Evolutionary conservation across 2,329 filamentous ascomycete species (phyloP).

Genomic region (Acarospora socialis): DNA sequence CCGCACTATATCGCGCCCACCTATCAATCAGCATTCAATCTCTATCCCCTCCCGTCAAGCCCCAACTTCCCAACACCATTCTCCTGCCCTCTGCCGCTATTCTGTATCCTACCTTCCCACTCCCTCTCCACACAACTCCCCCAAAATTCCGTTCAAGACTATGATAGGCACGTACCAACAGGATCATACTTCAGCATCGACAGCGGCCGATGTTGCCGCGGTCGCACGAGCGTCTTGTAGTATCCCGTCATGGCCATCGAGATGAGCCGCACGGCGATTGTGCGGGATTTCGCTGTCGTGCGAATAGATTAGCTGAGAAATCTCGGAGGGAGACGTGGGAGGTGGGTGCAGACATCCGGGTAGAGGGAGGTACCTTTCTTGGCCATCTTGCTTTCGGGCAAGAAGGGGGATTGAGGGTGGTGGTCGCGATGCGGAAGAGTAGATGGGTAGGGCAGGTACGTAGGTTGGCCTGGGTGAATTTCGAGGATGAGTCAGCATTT

Average conservation of each 20-base stretch:
- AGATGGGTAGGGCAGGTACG: too few relatives aligned
- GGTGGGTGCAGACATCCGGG: too few relatives aligned
- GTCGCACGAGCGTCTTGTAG: conserved; percentile 82
- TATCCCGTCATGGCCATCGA: conserved; percentile 99
- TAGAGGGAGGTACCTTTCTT: too few relatives aligned
- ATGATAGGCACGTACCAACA: conserved; percentile 71
- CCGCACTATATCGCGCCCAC: conserved; percentile 47
- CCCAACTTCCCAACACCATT: not conserved
- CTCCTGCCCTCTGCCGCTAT: not conserved
- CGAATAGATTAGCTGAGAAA: too few relatives aligned
- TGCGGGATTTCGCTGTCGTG: conserved; percentile 85
- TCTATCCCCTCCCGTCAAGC: not conserved
- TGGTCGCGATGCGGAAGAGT: too few relatives aligned
- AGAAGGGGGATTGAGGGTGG: too few relatives aligned
- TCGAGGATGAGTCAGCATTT: too few relatives aligned
- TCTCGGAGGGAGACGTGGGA: too few relatives aligned
- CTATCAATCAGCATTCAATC: not conserved
- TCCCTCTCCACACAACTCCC: conserved; percentile 1
- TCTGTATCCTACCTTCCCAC: too few relatives aligned
- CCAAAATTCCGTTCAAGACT: too few relatives aligned
- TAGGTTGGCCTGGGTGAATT: too few relatives aligned
- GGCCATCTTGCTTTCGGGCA: too few relatives aligned
- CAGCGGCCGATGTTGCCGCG: conserved; percentile 65
- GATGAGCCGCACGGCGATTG: conserved; percentile 82
- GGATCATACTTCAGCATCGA: conserved; percentile 99